Evolutionary conservation across 306 rosid genomes (phyloP).

Genomic region (Carpinus viminea): DNA sequence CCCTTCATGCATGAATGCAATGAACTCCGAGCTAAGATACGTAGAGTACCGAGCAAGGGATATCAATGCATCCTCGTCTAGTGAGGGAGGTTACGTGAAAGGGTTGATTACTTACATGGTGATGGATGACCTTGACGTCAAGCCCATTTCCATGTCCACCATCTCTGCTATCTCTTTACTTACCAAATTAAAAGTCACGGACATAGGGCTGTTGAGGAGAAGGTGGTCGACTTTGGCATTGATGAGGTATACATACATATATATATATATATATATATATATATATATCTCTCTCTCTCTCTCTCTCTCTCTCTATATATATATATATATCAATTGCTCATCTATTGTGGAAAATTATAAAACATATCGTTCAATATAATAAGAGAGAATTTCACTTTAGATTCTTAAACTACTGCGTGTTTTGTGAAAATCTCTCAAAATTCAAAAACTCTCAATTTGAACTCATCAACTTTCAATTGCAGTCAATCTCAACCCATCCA

Average conservation of each 20-base stretch:
- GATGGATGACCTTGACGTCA: conserved; percentile 38
- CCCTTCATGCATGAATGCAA: background rate
- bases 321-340: too few relatives aligned
- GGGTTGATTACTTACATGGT: conserved; percentile 26
- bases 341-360: too few relatives aligned
- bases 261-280: too few relatives aligned
- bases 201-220: background rate
- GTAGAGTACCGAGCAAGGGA: background rate
- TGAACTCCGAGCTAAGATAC: too few relatives aligned
- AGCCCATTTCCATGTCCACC: conserved; percentile 26
- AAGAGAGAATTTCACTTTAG: too few relatives aligned
- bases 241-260: background rate
- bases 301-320: background rate
- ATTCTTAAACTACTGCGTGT: too few relatives aligned
- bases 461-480: too few relatives aligned
- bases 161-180: conserved; percentile 8
- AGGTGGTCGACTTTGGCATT: background rate
- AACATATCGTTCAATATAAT: too few relatives aligned
- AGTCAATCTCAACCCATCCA: too few relatives aligned
- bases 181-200: conserved; percentile 21
- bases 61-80: background rate
- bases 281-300: background rate
- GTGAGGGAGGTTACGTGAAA: conserved; percentile 25
- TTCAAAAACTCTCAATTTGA: too few relatives aligned
- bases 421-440: too few relatives aligned